Conservation (phyloP, 306 rosid species). For the Prinsepia uniflora region DNA sequence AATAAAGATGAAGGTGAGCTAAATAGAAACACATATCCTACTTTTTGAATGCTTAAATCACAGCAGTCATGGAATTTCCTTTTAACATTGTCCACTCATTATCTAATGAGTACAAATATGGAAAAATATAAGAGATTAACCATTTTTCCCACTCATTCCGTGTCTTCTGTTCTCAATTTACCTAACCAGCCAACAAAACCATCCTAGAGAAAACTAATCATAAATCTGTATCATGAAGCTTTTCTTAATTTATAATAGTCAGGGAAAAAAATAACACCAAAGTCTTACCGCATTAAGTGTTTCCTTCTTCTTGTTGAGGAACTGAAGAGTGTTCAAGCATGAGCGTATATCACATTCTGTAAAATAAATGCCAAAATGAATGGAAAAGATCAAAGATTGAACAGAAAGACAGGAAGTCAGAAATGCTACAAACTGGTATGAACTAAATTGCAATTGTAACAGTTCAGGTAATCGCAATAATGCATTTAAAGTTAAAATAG, state of each 20-base stretch:
- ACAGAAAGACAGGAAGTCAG: not conserved
- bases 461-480: not conserved
- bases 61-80: not conserved
- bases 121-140: not conserved
- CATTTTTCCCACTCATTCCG: not conserved
- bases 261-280: slow-evolving; percentile 9
- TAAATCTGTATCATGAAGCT: not conserved
- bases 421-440: not conserved
- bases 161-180: not conserved
- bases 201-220: slow-evolving; percentile 11
- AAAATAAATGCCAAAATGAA: slow-evolving; percentile 21
- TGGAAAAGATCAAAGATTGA: slow-evolving; percentile 12
- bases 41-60: not conserved
- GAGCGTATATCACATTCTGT: slow-evolving; percentile 96
- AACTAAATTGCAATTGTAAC: not conserved
- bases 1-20: not conserved
- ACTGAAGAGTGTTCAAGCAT: slow-evolving; percentile 93
- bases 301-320: slow-evolving; percentile 82
- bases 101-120: not conserved
- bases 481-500: not conserved
- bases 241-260: not conserved
- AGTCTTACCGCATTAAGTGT: slow-evolving; percentile 67
- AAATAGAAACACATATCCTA: not conserved
- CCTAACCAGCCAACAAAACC: slow-evolving; percentile 8
- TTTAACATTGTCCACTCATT: not conserved